phyloP scores from a whole-genome alignment of 202 grass and related monocot genomes.

The Musa balbisiana region DNA sequence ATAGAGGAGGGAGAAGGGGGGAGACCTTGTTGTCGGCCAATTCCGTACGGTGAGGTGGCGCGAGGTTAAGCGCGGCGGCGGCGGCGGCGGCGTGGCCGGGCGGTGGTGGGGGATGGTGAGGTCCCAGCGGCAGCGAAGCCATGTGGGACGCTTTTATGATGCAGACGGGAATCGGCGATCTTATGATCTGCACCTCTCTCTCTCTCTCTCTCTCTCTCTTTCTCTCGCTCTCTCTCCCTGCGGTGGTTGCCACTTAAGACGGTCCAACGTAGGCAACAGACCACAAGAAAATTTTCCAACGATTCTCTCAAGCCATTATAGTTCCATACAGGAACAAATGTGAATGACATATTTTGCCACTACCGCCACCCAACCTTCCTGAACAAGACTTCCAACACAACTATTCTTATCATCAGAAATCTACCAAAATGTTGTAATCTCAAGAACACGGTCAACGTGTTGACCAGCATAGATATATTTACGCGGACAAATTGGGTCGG shows the following conservation, averaged over 20 bases:
- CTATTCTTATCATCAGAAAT: no score
- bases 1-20: not conserved
- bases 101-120: constrained; percentile 3
- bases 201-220: not conserved
- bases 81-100: not conserved
- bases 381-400: no score
- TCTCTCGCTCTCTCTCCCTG: not conserved
- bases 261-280: not conserved
- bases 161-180: not conserved
- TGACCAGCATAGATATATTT: no score
- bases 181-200: not conserved
- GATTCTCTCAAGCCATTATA: no score
- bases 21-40: constrained; percentile 6
- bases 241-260: not conserved
- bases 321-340: no score
- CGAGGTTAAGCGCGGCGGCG: no score
- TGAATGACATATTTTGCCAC: no score
- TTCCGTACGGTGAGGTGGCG: not conserved
- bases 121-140: constrained; percentile 13
- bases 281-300: no score
- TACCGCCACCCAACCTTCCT: no score
- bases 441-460: no score
- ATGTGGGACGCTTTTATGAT: constrained; percentile 2
- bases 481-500: no score
- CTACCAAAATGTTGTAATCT: no score